phyloP scores from a whole-genome alignment of 768 basidiomycete species.

The Asterophora lycoperdoides region DNA sequence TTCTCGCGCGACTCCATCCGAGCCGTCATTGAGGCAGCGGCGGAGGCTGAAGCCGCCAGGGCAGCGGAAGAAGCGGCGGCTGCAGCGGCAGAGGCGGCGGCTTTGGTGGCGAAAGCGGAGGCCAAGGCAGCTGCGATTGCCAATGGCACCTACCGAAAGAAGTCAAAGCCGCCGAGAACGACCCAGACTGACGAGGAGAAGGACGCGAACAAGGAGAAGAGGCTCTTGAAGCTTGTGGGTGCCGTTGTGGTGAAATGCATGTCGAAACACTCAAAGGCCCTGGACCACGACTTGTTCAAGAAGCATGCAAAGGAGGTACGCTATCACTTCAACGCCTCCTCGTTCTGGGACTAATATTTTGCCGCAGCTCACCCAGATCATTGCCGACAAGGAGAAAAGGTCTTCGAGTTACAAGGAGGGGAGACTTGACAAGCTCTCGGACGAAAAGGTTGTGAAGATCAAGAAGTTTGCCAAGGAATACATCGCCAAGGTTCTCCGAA shows the following conservation, averaged over 20 bases:
- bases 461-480: conserved; percentile 93
- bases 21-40: conserved; percentile 34
- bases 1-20: conserved; percentile 25
- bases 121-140: conserved; percentile 27
- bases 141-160: conserved; percentile 26
- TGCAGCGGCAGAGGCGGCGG: conserved; percentile 27
- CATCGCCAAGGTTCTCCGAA: conserved; percentile 72
- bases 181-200: conserved; percentile 49
- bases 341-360: neutral
- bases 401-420: conserved; percentile 72
- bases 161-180: conserved; percentile 38
- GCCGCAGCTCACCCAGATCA: conserved; percentile 71
- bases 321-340: neutral
- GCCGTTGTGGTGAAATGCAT: conserved; percentile 89
- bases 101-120: conserved; percentile 26
- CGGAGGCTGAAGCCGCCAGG: conserved; percentile 25
- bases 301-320: conserved; percentile 90
- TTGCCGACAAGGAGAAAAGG: conserved; percentile 96
- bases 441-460: conserved; percentile 86
- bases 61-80: conserved; percentile 30
- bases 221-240: conserved; percentile 76
- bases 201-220: conserved; percentile 75
- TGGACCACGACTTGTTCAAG: conserved; percentile 86
- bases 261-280: conserved; percentile 78
- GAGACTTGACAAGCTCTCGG: conserved; percentile 69